A percentile compares a stretch with the other conserved stretches of the same genome.
Conservation (phyloP, 371 early-diverging fungal genomes). For the Mortierella sp. region DNA sequence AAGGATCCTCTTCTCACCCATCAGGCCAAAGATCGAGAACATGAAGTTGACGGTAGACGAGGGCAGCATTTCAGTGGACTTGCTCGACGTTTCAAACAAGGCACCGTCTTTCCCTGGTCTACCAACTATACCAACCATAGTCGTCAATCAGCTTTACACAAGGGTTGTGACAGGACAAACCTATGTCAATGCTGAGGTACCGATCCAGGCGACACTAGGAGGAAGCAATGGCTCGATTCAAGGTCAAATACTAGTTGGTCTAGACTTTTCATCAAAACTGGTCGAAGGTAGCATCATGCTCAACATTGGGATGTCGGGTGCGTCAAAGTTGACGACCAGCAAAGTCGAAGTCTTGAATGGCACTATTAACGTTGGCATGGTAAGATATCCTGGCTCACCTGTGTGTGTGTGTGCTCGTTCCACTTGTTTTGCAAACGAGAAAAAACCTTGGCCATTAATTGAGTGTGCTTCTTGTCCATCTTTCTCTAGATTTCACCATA, state of each 20-base stretch:
- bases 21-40: background rate
- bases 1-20: conserved; percentile 4
- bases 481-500: conserved; percentile 7
- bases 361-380: conserved; percentile 10
- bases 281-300: conserved; percentile 14
- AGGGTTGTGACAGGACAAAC: conserved; percentile 22
- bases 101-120: too few species aligned
- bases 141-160: conserved; percentile 1
- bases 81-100: too few species aligned
- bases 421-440: background rate
- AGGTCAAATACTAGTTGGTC: conserved; percentile 15
- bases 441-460: background rate
- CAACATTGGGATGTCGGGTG: conserved; percentile 3
- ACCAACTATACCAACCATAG: background rate
- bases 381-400: background rate
- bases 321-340: conserved; percentile 2
- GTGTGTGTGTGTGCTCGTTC: background rate
- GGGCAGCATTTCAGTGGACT: conserved; percentile 11
- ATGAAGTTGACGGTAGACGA: conserved; percentile 8
- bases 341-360: conserved; percentile 5
- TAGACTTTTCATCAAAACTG: conserved; percentile 3
- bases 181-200: conserved; percentile 6
- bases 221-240: conserved; percentile 11
- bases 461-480: background rate
- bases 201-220: background rate